Evolutionary conservation across 352 stramenopile genomes (phyloP), one percentile per base, ranked within the genome.

Genomic region (Porosira glacialis): DNA sequence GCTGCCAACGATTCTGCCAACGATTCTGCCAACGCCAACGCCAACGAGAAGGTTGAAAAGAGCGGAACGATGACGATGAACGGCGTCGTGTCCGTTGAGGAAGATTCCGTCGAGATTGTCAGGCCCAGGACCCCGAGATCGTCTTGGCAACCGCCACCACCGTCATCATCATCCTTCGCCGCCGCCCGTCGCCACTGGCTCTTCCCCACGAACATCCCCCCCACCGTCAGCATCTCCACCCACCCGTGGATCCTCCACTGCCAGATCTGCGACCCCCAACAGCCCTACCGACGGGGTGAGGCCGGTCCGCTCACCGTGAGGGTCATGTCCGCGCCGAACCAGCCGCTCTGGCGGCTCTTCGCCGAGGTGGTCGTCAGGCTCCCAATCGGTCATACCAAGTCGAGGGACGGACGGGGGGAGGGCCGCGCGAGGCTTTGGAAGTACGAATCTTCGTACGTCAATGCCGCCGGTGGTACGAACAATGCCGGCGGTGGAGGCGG

Each of bases 211-310:
- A 64, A 61, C 62, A 85, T 90, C 47, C 78, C 80, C 5, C 2
- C 48, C 24, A 55, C 73, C 45, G 58, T 91, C 59, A 26, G 67
- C 50, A 78, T 91, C 30, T 70, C 63, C 15, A 86, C 72, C 17
- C 82, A 89, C 75, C 85, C 85, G 45, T 92, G 81, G 78, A 68
- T 92, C 31, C 13, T 92, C 28, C 78, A 92, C 43, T 80, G 80
- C 43, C 76, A 88, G 61, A 60, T 90, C 11, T 90, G 85, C 58
- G 85, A 92, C 62, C 75, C 85, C 2, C 53, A 76, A 21, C 85
- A 92, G 62, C 85, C 82, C 19, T 92, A 90, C 58, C 69, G 81
- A 60, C 47, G 83, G 50, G 84, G 84, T 10, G 84, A 89, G 60
- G 71, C 70, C 5, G 85, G 85, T n/a, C 72, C 78, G 4, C 73